phyloP scores from a whole-genome alignment of 768 basidiomycete species.

The Termitomyces sp. region DNA sequence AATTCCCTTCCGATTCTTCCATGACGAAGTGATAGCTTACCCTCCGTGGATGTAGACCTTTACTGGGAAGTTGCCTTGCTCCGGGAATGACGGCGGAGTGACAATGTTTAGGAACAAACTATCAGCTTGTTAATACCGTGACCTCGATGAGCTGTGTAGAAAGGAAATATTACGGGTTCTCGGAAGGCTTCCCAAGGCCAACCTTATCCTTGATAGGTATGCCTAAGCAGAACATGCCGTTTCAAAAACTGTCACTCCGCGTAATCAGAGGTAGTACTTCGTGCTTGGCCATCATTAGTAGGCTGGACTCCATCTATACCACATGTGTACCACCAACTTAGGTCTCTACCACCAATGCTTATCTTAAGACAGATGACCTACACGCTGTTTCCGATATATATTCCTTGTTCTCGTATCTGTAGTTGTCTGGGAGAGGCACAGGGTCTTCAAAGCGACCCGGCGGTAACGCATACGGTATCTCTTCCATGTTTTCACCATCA shows the following conservation, averaged over 20 bases:
- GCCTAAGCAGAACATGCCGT: conserved; percentile 24
- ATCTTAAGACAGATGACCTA: conserved; percentile 13
- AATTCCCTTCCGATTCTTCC: not conserved
- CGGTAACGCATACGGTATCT: conserved; percentile 69
- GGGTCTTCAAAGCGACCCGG: conserved; percentile 65
- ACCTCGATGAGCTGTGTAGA: not conserved
- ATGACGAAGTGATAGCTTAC: conserved; percentile 23
- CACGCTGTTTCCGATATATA: conserved; percentile 57
- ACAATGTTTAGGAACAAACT: conserved; percentile 67
- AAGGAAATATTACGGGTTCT: conserved; percentile 51
- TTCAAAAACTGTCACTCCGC: not conserved
- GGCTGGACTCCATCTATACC: conserved; percentile 56
- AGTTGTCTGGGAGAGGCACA: conserved; percentile 44
- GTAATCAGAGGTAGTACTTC: conserved; percentile 27
- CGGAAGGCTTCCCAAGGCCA: conserved; percentile 61
- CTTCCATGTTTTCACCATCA: conserved; percentile 26
- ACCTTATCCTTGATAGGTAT: conserved; percentile 52
- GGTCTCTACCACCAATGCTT: not conserved
- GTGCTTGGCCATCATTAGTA: conserved; percentile 57
- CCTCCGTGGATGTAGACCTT: conserved; percentile 78
- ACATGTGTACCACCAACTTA: not conserved
- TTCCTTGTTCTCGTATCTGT: conserved; percentile 53
- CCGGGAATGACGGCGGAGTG: conserved; percentile 47
- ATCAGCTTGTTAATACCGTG: not conserved
- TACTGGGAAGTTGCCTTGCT: conserved; percentile 48